Base-by-base conservation (phyloP, 2,329 filamentous ascomycete genomes). In the Fusarium sp. region DNA sequence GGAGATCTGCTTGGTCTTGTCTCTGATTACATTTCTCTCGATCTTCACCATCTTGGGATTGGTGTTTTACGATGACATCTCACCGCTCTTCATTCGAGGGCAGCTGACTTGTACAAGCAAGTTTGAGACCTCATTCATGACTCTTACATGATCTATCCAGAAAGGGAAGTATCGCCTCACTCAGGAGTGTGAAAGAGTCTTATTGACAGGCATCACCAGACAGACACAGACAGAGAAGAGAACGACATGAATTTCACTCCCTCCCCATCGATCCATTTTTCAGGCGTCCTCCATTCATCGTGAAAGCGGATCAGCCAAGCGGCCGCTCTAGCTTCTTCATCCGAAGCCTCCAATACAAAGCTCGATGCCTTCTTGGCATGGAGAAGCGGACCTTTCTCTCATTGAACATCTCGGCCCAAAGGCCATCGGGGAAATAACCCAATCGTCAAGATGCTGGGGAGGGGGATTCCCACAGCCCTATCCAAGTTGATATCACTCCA, bases 401-500 rank as follows among this genome's bases (percentile, higher is more conserved):
- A 51, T 63, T 48, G 59, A 67, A 55, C 48, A 49, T 70, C 60
- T 59, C 58, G 48, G 51, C 44, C 41, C 33, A 61, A 36, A 48
- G 31, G 28, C 18, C 31, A 31, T 56, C 31, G 38, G 66, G 49
- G 63, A 38, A 51, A 59, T 59, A 44, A 26, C 44, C 39, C 48
- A 45, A 51, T 55, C 35, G 33, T 55, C 35, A 39, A 38, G 31
- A 26, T 35, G 28, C 20, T 48, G 26, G 45, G 45, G 45, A 26
- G 44, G 45, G 44, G 14, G 14, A 31, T 48, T 41, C n/a, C 42
- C 45, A 60, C 66, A 73, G 71, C 71, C 71, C 62, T 74, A 74
- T 61, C 41, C 67, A 72, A 60, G 63, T 45, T 44, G 26, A 51
- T 41, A 54, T 48, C 52, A 59, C 67, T 68, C 70, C 71, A 71